phyloP scores from a whole-genome alignment of 2,329 filamentous ascomycete genomes.

The Claviceps sp. region DNA sequence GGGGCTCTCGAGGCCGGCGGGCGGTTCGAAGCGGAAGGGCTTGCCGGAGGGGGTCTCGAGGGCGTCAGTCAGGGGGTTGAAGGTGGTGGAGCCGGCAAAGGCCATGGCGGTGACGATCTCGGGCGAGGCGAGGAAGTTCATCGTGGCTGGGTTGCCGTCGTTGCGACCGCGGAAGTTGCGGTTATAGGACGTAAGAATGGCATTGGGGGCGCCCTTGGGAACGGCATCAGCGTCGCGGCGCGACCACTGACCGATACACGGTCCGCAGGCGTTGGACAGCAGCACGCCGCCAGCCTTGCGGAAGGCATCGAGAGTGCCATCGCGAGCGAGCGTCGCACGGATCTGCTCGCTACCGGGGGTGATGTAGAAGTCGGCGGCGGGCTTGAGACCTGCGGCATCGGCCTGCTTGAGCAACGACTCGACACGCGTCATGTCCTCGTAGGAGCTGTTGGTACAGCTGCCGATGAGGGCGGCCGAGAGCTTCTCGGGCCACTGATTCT shows the following conservation, averaged over 20 bases:
- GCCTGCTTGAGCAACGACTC: slow-evolving; percentile 91
- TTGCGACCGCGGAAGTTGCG: slow-evolving; percentile 96
- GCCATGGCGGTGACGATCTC: slow-evolving; percentile 95
- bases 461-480: slow-evolving; percentile 91
- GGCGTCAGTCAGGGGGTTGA: slow-evolving; percentile 87
- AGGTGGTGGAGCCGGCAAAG: slow-evolving; percentile 82
- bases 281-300: slow-evolving; percentile 75
- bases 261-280: slow-evolving; percentile 88
- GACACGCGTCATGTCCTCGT: slow-evolving; percentile 94
- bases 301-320: slow-evolving; percentile 77
- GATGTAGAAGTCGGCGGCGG: slow-evolving; percentile 85
- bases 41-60: slow-evolving; percentile 68
- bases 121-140: slow-evolving; percentile 97
- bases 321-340: slow-evolving; percentile 80
- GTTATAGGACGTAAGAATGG: slow-evolving; percentile 96
- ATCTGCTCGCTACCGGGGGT: slow-evolving; percentile 96
- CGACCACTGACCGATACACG: slow-evolving; percentile 92
- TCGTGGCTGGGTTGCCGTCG: slow-evolving; percentile 89
- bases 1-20: slow-evolving; percentile 53
- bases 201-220: slow-evolving; percentile 74
- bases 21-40: slow-evolving; percentile 75
- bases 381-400: slow-evolving; percentile 74
- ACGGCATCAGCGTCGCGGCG: slow-evolving; percentile 84
- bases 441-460: slow-evolving; percentile 97
- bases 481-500: slow-evolving; percentile 80